Conservation (phyloP, 192 early-diverging fungal genomes). For the Dissophora globulifera region DNA sequence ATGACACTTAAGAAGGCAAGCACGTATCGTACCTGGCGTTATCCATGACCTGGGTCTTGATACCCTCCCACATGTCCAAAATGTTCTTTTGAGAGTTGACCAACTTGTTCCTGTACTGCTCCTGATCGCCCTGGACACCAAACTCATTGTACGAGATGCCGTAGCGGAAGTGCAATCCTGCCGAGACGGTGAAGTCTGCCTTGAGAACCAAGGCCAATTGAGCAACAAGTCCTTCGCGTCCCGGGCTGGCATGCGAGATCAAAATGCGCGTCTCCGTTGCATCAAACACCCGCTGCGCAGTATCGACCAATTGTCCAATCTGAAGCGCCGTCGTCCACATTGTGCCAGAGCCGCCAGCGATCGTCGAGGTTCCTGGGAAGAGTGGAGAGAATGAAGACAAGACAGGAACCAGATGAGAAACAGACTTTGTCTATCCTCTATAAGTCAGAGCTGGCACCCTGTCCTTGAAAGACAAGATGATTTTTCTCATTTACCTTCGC, state of each 20-base stretch:
- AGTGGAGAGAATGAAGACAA: not conserved
- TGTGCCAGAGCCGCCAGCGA: constrained; percentile 68
- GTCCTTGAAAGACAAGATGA: too few relatives aligned
- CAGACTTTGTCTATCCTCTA: too few relatives aligned
- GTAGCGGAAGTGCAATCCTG: constrained; percentile 71
- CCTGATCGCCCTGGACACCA: constrained; percentile 63
- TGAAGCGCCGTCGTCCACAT: constrained; percentile 75
- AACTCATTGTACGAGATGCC: constrained; percentile 72
- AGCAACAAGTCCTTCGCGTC: constrained; percentile 66
- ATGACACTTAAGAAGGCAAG: not conserved
- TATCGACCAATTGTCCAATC: constrained; percentile 70
- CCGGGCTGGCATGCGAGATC: constrained; percentile 68
- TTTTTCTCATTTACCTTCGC: constrained; percentile 55
- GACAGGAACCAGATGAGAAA: too few relatives aligned
- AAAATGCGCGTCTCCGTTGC: constrained; percentile 65
- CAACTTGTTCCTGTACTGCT: constrained; percentile 62
- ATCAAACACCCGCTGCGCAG: constrained; percentile 64
- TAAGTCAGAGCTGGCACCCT: too few relatives aligned
- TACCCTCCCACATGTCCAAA: constrained; percentile 63
- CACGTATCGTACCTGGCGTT: constrained; percentile 57
- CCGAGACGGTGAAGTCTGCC: constrained; percentile 71
- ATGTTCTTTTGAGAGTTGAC: constrained; percentile 62
- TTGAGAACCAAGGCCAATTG: constrained; percentile 63
- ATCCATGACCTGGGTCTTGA: constrained; percentile 64
- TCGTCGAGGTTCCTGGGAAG: constrained; percentile 57